Percentiles rank a stretch among this genome's conserved stretches.
These are phyloP conservation scores for Picea abies DNA, from an alignment of 83 land plant species.

Conservation along the genomic window DNA sequence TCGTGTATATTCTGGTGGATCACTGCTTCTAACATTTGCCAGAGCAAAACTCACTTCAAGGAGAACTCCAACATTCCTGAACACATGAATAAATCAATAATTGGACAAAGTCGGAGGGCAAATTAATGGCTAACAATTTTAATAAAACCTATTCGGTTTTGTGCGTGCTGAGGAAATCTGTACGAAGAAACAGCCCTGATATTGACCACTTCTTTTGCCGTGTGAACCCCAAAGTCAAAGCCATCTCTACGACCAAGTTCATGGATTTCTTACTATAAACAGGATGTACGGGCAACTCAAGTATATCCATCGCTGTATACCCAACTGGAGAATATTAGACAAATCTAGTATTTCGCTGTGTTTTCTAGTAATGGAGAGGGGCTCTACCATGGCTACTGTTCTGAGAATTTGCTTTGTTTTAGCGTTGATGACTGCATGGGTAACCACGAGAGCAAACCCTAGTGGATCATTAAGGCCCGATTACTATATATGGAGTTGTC, in stretches of 20 bases:
- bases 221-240: background rate
- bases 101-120: too few relatives aligned
- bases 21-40: too few relatives aligned
- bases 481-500: slow-evolving; percentile 3
- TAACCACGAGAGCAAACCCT: background rate
- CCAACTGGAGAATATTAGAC: background rate
- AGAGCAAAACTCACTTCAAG: too few relatives aligned
- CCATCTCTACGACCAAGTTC: background rate
- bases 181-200: background rate
- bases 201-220: background rate
- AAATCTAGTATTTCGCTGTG: background rate
- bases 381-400: background rate
- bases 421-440: background rate
- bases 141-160: background rate
- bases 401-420: background rate
- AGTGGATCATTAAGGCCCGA: background rate
- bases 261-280: background rate
- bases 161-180: background rate
- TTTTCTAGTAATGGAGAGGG: background rate
- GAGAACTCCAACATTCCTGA: too few relatives aligned
- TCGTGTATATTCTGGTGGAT: too few relatives aligned
- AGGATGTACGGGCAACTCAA: background rate
- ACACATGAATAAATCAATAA: too few relatives aligned
- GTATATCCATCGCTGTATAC: background rate
- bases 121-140: too few relatives aligned